A percentile compares a stretch with the other conserved stretches of the same genome.
Evolutionary conservation across 257 asterid species (phyloP).

Genomic region (Buddleja alternifolia): DNA sequence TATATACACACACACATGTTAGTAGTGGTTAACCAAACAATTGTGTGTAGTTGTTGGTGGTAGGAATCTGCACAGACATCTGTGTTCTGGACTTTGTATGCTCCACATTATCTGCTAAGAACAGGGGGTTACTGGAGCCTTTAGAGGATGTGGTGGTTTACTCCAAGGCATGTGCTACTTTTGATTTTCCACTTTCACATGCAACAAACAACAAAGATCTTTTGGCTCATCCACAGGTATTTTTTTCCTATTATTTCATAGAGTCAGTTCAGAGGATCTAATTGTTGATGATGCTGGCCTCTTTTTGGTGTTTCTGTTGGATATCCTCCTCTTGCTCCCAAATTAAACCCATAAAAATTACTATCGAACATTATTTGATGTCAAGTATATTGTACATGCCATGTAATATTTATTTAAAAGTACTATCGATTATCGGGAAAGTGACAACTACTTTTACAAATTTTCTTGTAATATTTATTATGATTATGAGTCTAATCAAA

Average conservation of each 20-base stretch:
- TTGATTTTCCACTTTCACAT: conserved; percentile 56
- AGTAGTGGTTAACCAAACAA: no score
- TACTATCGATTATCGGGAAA: no score
- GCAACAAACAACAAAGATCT: conserved; percentile 46
- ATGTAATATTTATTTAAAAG: no score
- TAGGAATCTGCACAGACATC: conserved; percentile 73
- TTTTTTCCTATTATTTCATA: no score
- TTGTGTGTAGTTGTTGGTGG: conserved; percentile 52
- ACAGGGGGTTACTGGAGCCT: conserved; percentile 55
- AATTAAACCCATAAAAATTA: neutral
- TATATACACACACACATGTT: no score
- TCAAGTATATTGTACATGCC: no score
- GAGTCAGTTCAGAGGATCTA: no score
- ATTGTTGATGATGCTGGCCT: no score
- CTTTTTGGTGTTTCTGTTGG: no score
- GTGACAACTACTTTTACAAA: no score
- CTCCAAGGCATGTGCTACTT: conserved; percentile 76
- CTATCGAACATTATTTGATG: neutral
- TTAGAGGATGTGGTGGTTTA: conserved; percentile 61
- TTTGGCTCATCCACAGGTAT: conserved; percentile 68
- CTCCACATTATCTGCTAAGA: conserved; percentile 69
- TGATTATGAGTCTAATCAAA: no score
- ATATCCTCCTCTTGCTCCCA: neutral
- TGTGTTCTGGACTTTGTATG: conserved; percentile 81
- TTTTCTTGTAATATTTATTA: no score